Evolutionary conservation across 495 filamentous ascomycete species (phyloP), one percentile per base, ranked within the genome.

Genomic region (Hamigera avellanea): DNA sequence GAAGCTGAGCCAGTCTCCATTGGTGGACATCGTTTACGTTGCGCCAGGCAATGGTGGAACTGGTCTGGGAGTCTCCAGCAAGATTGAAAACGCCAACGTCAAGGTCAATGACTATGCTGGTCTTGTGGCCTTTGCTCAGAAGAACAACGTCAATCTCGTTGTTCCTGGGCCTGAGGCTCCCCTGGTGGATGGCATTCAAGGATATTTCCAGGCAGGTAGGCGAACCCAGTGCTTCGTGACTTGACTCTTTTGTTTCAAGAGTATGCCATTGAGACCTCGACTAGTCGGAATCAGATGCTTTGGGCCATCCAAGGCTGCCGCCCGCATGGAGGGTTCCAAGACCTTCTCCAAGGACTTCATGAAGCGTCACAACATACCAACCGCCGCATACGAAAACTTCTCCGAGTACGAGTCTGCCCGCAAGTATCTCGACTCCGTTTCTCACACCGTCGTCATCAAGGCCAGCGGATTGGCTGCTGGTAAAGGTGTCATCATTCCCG

Each of bases 301-400:
- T 48, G 91, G 91, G 10, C 91, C 91, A 2, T 81, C 79, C 32
- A 78, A 84, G 65, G 73, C 71, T 26, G 93, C 91, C 26, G 89
- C 93, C 19, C 72, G 73, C 36, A 82, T 98, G 80, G 91, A 98
- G 58, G 91, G 91, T 36, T 88, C 81, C 55, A 96, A 98, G 67
- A 81, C 88, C 10, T 96, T 93, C 62, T 83, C 86, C 19, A 98
- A 98, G 59, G 89, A 98, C 60, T 98, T 98, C 56, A 98, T 98
- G 93, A 75, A 83, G 56, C 75, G 77, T 42, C 78, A 94, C 59
- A 67, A 69, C 46, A 95, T 98, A 46, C 89, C 91, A 26, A 96
- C 91, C 1, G 91, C 93, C 6, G 71, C 67, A 18, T 98, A 93
- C 61, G 71, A 76, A 55, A 95, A 88, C 62, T 95, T 96, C 59